A percentile compares a stretch with the other conserved stretches of the same genome.
Conservation (phyloP, 2,329 filamentous ascomycete species). For the Ilyonectria mors-panacis region DNA sequence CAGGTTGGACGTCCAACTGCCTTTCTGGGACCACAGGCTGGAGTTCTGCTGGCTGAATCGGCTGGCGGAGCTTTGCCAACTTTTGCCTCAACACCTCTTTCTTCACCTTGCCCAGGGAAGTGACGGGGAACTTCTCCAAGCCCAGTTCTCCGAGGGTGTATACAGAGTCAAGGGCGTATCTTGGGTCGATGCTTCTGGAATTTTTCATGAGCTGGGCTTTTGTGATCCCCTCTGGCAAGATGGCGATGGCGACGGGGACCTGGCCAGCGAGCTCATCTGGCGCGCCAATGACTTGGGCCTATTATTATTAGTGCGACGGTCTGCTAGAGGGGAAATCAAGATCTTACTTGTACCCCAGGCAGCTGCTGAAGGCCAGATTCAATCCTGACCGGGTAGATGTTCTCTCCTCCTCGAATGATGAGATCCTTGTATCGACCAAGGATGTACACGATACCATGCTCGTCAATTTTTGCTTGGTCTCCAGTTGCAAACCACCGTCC, state of each 20-base stretch:
- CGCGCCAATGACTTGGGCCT: conserved; percentile 60
- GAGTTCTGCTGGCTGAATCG: neutral
- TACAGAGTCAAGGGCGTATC: conserved; percentile 58
- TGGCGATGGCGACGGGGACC: conserved; percentile 62
- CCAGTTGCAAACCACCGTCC: conserved; percentile 58
- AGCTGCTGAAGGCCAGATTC: conserved; percentile 55
- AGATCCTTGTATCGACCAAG: conserved; percentile 62
- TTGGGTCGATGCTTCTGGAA: conserved; percentile 52
- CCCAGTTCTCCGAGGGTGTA: conserved; percentile 60
- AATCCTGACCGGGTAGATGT: conserved; percentile 57
- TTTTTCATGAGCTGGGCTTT: conserved; percentile 53
- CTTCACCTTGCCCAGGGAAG: conserved; percentile 61
- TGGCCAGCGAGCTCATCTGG: conserved; percentile 63
- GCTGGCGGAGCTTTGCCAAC: conserved; percentile 38
- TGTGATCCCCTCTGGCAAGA: conserved; percentile 48
- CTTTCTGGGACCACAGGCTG: neutral
- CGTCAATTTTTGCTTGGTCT: conserved; percentile 58
- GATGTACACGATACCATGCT: conserved; percentile 56
- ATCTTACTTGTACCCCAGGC: conserved; percentile 49
- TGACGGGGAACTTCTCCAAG: conserved; percentile 56
- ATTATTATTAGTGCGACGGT: conserved; percentile 30
- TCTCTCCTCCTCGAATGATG: conserved; percentile 62
- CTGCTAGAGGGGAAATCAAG: too few relatives aligned
- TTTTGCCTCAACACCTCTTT: conserved; percentile 54
- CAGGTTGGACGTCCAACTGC: conserved; percentile 7